Base-by-base conservation (phyloP, 2,329 filamentous ascomycete genomes). In the Aspergillus novofumigatus region DNA sequence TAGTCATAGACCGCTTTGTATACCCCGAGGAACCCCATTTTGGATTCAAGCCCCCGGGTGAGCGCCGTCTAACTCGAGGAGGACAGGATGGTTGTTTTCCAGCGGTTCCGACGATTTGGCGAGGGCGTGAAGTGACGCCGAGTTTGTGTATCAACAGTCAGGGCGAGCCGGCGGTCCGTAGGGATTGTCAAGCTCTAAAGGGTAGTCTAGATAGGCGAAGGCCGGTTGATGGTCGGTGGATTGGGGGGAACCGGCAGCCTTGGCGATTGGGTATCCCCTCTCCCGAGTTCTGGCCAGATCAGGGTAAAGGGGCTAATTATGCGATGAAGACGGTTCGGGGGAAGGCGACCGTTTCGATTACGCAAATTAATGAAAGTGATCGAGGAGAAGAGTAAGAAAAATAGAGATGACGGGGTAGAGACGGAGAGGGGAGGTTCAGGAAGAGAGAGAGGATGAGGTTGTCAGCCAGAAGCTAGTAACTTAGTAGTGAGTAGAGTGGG, bases 1-100 rank as follows among this genome's bases (percentile, higher is more conserved):
- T 97, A 97, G 79, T 96, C 92, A 81, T 96, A 97, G 69, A 96
- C 71, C 69, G 92, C 93, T 72, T 86, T 89, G 80, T 91, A 96
- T 65, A 97, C 86, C 67, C 91, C 92, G 69, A 96, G 78, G 80
- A 97, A 97, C 64, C 89, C 91, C 92, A 97, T 97, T 55, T 58
- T 72, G 63, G 55, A 54, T 45, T 44, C 48, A 51, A 51, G 28
- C 47, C 35, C 38, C 35, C 52, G 23, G 45, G 28, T 23, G 21
- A 47, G 44, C 44, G 44, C 44, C 44, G 44, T 47, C 44, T 45
- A 20, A 10, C 41, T 44, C 41, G 20, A 44, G 4, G 11, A 35
- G 11, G 11, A 35, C 32, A 47, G 44, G 21, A 47, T 23, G 20
- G 11, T 4, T 44, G 4, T 14, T 25, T 49, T 35, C n/a, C 21